Base-by-base conservation (phyloP, 163 green algal species). In the Coccomyxa subellipsoidea region DNA sequence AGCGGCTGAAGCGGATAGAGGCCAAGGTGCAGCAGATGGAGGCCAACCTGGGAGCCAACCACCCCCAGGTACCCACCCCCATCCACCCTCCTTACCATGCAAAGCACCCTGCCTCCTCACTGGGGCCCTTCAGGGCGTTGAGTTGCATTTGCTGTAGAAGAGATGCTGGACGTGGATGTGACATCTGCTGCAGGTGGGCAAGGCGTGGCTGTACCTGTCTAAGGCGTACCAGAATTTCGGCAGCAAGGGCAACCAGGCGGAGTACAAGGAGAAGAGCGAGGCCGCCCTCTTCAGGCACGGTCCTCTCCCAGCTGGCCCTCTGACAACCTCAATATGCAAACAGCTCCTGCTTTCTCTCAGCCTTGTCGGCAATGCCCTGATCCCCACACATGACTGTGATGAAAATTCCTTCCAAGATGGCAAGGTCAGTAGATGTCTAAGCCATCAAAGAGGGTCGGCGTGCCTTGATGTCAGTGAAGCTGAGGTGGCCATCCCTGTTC, bases 151-250 rank as follows among this genome's bases (percentile, higher is more conserved):
- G n/a, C n/a, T n/a, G n/a, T n/a, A n/a, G n/a, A n/a, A n/a, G n/a
- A n/a, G n/a, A n/a, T n/a, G n/a, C n/a, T n/a, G n/a, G n/a, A n/a
- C n/a, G n/a, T n/a, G n/a, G n/a, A n/a, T n/a, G n/a, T n/a, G n/a
- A n/a, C n/a, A n/a, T n/a, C n/a, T n/a, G n/a, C n/a, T n/a, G n/a
- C n/a, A 87, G 78, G 86, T 88, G 25, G 87, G 87, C 39, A 91
- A 91, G 82, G 85, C 85, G 0, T 91, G 87, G 87, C 83, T 91
- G 77, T 80, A 81, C 0, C 39, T 91, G 23, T 83, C 84, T 18
- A 77, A 85, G 2, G 88, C 88, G 38, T 89, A 91, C 76, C 87
- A 91, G 80, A 70, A 87, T 40, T 40, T 81, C 32, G 73, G 80
- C 53, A 69, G 54, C 54, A 77, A 38, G 38, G 36, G 39, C 40